Percentiles rank a stretch among this genome's conserved stretches.
Conservation (phyloP, 202 grass and related monocot genomes). For the Cymbopogon flexuosus region DNA sequence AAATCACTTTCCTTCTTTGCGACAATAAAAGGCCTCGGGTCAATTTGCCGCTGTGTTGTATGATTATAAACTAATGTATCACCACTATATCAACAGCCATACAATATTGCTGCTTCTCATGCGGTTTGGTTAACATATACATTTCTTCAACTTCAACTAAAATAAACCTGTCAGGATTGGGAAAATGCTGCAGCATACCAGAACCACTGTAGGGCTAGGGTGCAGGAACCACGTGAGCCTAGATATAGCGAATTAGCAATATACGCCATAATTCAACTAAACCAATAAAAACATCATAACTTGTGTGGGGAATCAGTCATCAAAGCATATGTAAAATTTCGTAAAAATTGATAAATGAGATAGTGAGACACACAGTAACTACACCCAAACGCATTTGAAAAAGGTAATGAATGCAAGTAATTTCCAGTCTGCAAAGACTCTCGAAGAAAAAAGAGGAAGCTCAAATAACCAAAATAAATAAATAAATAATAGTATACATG, state of each 20-base stretch:
- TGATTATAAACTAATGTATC: neutral
- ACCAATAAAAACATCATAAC: neutral
- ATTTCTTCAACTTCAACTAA: neutral
- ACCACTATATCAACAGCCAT: neutral
- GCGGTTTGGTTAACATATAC: neutral
- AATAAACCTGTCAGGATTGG: neutral
- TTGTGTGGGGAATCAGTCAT: neutral
- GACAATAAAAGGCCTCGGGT: neutral
- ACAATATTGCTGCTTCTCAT: neutral
- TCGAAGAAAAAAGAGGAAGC: neutral
- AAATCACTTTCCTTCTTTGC: neutral
- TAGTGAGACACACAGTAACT: neutral
- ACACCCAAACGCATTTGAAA: neutral
- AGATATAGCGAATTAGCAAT: neutral
- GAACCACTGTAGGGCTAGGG: neutral
- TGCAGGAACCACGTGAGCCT: neutral
- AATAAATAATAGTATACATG: neutral
- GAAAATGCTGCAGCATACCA: neutral
- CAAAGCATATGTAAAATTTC: neutral
- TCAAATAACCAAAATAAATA: conserved; percentile 6
- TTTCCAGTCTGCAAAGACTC: neutral
- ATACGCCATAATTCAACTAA: neutral
- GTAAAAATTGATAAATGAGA: neutral
- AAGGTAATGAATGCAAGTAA: neutral
- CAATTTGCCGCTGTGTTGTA: neutral